Conservation (phyloP, 2,329 filamentous ascomycete species). For the Colletotrichum melonis region DNA sequence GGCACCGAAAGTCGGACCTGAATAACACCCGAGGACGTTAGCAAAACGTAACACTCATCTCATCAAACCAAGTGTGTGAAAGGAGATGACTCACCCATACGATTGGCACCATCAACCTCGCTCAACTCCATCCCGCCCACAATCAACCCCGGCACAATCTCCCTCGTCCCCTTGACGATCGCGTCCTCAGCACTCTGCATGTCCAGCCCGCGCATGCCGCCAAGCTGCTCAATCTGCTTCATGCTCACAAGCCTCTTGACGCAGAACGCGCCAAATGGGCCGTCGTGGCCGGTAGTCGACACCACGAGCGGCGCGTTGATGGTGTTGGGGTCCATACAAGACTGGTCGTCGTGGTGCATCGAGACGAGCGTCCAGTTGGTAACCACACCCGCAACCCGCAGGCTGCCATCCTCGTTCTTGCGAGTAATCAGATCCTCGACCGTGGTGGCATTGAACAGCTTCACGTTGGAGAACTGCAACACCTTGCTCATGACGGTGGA, state of each 20-base stretch:
- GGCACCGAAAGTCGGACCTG: constrained; percentile 71
- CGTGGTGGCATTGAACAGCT: constrained; percentile 94
- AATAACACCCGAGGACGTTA: not conserved
- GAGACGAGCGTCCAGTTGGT: constrained; percentile 96
- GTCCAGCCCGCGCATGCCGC: constrained; percentile 92
- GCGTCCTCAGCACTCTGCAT: constrained; percentile 94
- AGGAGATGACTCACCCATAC: constrained; percentile 72
- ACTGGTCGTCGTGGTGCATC: constrained; percentile 89
- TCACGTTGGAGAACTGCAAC: constrained; percentile 87
- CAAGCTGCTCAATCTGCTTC: constrained; percentile 83
- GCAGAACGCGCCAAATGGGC: constrained; percentile 89
- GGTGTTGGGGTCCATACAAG: constrained; percentile 97
- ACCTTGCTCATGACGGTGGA: constrained; percentile 88
- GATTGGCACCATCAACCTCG: constrained; percentile 90
- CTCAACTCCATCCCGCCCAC: constrained; percentile 96
- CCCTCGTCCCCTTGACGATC: constrained; percentile 91
- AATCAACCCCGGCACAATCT: constrained; percentile 88
- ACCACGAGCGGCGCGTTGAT: constrained; percentile 93
- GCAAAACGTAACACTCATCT: not conserved
- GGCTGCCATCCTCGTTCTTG: constrained; percentile 58
- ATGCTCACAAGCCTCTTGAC: constrained; percentile 93
- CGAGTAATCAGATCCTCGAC: constrained; percentile 95
- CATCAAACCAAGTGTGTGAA: not conserved
- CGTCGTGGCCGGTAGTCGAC: constrained; percentile 92
- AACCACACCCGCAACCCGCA: constrained; percentile 88